Base-by-base conservation (phyloP, 192 early-diverging fungal genomes). In the Backusella circina region DNA sequence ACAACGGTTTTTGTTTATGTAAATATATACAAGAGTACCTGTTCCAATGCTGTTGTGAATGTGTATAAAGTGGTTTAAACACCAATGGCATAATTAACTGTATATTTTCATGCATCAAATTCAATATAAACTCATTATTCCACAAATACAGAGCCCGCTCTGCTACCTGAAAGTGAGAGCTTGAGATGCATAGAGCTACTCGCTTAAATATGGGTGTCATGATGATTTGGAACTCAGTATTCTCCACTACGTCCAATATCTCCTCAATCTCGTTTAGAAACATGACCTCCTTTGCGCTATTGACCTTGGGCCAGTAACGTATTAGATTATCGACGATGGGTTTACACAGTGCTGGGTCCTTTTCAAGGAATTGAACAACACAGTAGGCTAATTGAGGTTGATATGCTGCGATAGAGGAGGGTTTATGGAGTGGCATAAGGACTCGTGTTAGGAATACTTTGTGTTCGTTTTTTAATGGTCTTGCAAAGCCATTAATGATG, bases 401-500 rank as follows among this genome's bases (percentile, higher is more conserved):
- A 81, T 99, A 99, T 75, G 98, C 83, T 0, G 93, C 91, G 81
- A 99, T 87, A 16, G 97, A 96, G 41, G 95, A 93, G 7, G 95
- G 94, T 79, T 99, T 99, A 86, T 99, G 98, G 67, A 99, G 84
- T 9, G 98, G 98, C 71, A 99, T 84, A 73, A 99, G 88, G 26
- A 98, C 97, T 66, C 93, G 88, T 64, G 91, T 92, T 67, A 99
- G 80, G 84, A 99, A 99, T 31, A 91, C 92, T 84, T 97, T 96
- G 87, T 99, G 98, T 86, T 99, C 98, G 70, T 99, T 96, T 82
- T 99, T 99, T 44, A 99, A 87, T 50, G 98, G 98, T 30, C 98
- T 86, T 1, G 98, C 97, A 81, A 99, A 99, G 21, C 98, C 98
- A 82, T 99, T 99, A 85, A 99, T 99, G 77, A 99, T 99, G 86